Conservation (phyloP, 2,329 filamentous ascomycete genomes). For the Xylaria polymorpha region DNA sequence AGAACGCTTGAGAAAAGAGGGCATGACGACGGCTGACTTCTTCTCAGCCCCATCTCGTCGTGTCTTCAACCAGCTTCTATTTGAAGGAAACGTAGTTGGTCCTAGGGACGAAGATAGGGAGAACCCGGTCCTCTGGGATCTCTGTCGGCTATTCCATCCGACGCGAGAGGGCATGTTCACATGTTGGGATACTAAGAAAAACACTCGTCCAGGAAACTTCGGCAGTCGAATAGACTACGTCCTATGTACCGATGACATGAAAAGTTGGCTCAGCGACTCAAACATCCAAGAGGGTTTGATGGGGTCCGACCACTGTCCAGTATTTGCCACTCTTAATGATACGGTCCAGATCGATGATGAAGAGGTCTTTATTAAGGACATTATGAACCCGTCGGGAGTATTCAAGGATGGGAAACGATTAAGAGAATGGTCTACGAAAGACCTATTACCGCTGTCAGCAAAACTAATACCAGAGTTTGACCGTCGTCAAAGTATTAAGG, state of each 20-base stretch:
- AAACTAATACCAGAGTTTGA: conserved; percentile 90
- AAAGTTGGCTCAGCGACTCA: conserved; percentile 80
- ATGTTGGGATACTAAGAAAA: conserved; percentile 95
- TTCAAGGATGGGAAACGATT: conserved; percentile 75
- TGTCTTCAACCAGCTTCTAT: conserved; percentile 87
- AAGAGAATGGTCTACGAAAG: conserved; percentile 73
- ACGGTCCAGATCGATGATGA: conserved; percentile 63
- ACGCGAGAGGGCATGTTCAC: conserved; percentile 91
- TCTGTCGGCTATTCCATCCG: conserved; percentile 84
- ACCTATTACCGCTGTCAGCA: conserved; percentile 79
- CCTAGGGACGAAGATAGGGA: conserved; percentile 76
- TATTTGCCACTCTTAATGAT: conserved; percentile 80
- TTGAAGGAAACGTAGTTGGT: conserved; percentile 75
- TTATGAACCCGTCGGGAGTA: conserved; percentile 81
- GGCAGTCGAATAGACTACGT: conserved; percentile 95
- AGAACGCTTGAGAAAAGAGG: conserved; percentile 78
- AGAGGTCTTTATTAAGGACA: conserved; percentile 70
- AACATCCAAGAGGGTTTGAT: conserved; percentile 94
- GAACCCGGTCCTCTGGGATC: conserved; percentile 80
- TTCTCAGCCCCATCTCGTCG: conserved; percentile 77
- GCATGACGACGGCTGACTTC: conserved; percentile 76
- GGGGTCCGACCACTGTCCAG: conserved; percentile 96
- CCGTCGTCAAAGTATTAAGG: conserved; percentile 83
- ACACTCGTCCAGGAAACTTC: conserved; percentile 94
- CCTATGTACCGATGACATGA: conserved; percentile 82